phyloP scores from a whole-genome alignment of 208 protist species.

The Acanthamoeba lugdunensis region DNA sequence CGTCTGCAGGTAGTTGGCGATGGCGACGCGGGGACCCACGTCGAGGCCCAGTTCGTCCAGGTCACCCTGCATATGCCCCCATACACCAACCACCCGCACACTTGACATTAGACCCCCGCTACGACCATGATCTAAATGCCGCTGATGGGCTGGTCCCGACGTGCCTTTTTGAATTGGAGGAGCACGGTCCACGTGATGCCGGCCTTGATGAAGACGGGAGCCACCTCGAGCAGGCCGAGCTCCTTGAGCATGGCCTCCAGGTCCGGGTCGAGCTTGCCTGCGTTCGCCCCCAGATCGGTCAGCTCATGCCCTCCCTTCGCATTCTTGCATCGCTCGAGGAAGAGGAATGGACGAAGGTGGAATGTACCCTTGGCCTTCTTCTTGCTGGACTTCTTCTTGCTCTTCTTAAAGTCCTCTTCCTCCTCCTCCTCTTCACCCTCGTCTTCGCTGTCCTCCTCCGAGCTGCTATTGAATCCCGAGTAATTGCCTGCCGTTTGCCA shows the following conservation, averaged over 20 bases:
- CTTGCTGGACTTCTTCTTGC: constrained; percentile 22
- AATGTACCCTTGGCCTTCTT: not conserved
- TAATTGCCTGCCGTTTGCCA: constrained; percentile 6
- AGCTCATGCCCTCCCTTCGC: not conserved
- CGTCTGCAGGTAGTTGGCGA: constrained; percentile 38
- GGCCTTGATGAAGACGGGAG: constrained; percentile 33
- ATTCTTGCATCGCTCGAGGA: too few relatives aligned
- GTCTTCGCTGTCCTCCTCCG: not conserved
- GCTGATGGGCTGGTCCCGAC: not conserved
- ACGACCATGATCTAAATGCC: too few relatives aligned
- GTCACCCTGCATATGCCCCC: not conserved
- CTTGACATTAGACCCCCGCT: too few relatives aligned
- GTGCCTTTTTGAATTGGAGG: constrained; percentile 46
- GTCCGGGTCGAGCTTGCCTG: constrained; percentile 4
- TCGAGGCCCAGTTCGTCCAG: constrained; percentile 21
- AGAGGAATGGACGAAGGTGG: not conserved
- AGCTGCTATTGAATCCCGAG: not conserved
- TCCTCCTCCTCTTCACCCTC: not conserved
- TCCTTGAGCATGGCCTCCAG: constrained; percentile 34
- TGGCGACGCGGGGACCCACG: not conserved
- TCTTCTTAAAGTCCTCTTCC: constrained; percentile 2
- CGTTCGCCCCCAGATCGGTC: not conserved
- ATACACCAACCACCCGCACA: too few relatives aligned
- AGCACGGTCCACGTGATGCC: constrained; percentile 47
- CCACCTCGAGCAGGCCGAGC: constrained; percentile 6